phyloP scores from a whole-genome alignment of 768 basidiomycete species.

The Trametopsis cervina region DNA sequence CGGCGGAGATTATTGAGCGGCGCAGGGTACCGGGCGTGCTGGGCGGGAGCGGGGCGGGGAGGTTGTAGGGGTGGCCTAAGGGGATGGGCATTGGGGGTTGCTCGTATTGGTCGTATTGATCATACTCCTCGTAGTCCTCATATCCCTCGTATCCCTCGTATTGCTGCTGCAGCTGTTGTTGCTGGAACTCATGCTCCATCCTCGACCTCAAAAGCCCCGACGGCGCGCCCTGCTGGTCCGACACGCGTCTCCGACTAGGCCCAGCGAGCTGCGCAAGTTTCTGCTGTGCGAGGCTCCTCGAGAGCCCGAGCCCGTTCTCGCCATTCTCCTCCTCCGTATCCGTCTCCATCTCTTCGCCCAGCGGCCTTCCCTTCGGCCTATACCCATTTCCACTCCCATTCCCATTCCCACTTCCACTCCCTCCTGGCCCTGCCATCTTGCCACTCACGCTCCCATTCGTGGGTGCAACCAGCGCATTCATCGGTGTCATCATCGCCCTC shows the following conservation, averaged over 20 bases:
- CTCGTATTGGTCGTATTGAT: not conserved
- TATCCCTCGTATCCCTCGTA: too few species aligned
- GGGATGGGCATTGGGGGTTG: constrained; percentile 40
- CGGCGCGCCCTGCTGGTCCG: constrained; percentile 22
- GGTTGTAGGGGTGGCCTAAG: constrained; percentile 61
- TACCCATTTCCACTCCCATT: constrained; percentile 32
- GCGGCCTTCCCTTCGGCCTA: constrained; percentile 58
- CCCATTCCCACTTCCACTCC: too few species aligned
- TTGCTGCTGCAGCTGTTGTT: too few species aligned
- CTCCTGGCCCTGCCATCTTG: constrained; percentile 54
- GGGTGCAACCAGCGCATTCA: constrained; percentile 28
- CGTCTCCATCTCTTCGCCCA: constrained; percentile 63
- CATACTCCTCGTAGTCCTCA: too few species aligned
- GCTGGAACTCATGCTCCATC: constrained; percentile 13
- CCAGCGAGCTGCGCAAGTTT: constrained; percentile 51
- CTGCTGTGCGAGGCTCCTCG: constrained; percentile 64
- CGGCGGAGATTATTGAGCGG: constrained; percentile 75
- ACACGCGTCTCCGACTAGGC: constrained; percentile 31
- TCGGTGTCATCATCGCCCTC: constrained; percentile 29
- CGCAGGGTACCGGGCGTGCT: constrained; percentile 84
- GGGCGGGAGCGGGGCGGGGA: constrained; percentile 56
- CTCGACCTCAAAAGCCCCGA: not conserved
- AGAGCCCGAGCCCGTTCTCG: constrained; percentile 47
- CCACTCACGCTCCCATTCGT: constrained; percentile 10
- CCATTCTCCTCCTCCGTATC: constrained; percentile 41